Conservation (phyloP, 495 filamentous ascomycete species). For the Tuber umbilicatum region DNA sequence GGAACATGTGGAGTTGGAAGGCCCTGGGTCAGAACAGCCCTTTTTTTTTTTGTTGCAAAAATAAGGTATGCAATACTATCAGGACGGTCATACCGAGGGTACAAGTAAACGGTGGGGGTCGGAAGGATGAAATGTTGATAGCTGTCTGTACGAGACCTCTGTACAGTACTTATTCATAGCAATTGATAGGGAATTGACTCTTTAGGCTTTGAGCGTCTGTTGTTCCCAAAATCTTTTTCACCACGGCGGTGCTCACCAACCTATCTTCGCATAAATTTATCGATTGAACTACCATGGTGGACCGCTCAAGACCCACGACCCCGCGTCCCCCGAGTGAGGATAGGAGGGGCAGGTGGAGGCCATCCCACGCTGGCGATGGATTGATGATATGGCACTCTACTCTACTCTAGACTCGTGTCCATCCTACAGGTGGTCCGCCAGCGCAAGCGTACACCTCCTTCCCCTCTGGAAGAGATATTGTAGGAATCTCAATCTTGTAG, state of each 20-base stretch:
- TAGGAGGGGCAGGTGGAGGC: background rate
- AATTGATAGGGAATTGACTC: constrained; percentile 29
- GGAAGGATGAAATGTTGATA: background rate
- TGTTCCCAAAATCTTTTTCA: background rate
- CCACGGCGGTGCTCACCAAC: background rate
- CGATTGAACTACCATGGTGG: background rate
- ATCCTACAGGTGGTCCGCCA: background rate
- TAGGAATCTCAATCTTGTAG: background rate
- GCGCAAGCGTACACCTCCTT: background rate
- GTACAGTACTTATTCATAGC: background rate
- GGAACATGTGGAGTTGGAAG: background rate
- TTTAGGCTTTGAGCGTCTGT: constrained; percentile 29
- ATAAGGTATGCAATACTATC: background rate
- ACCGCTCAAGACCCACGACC: background rate
- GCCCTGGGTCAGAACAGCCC: background rate
- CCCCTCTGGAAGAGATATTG: background rate
- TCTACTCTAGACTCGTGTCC: background rate
- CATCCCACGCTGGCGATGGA: background rate
- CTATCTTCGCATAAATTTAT: background rate
- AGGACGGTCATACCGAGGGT: background rate
- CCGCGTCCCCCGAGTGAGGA: background rate
- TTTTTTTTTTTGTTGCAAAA: background rate
- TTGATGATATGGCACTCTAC: constrained; percentile 1
- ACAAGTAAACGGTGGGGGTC: background rate
- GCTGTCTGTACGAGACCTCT: background rate